These are phyloP conservation scores for Helianthus tuberosus DNA, from an alignment of 129 eudicot species.

Conservation along the genomic window DNA sequence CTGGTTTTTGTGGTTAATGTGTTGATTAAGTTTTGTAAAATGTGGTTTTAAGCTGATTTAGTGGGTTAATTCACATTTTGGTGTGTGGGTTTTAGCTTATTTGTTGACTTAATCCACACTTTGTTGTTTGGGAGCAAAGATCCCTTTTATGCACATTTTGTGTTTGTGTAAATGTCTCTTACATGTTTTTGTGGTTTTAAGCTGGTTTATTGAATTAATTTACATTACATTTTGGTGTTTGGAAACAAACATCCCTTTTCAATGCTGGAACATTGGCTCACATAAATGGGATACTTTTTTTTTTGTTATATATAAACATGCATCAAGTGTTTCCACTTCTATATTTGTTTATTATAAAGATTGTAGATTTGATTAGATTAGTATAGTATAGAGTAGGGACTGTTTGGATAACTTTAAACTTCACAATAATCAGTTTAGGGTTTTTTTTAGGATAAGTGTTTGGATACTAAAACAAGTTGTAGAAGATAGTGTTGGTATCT, in stretches of 20 bases:
- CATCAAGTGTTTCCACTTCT: conserved; percentile 1
- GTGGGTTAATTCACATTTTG: background rate
- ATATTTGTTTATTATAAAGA: background rate
- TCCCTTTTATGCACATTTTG: background rate
- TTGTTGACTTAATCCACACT: background rate
- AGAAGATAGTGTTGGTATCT: background rate
- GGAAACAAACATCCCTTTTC: background rate
- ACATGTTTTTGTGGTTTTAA: no score
- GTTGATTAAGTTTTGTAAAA: background rate
- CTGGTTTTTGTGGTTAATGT: background rate
- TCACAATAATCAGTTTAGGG: background rate
- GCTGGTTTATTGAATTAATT: no score
- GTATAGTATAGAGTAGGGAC: background rate
- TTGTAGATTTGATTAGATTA: background rate
- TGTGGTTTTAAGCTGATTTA: background rate
- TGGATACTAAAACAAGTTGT: background rate
- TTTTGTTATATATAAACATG: conserved; percentile 5
- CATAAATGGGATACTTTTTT: background rate
- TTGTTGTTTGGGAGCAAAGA: background rate
- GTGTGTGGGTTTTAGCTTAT: background rate
- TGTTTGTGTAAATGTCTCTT: no score
- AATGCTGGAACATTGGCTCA: background rate
- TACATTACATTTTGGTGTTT: no score
- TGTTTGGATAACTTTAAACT: background rate
- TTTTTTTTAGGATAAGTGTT: background rate